Percentiles rank a stretch among this genome's conserved stretches.
These are phyloP conservation scores for Penicillium nordicum DNA, from an alignment of 2,329 filamentous ascomycete genomes.

Conservation along the genomic window DNA sequence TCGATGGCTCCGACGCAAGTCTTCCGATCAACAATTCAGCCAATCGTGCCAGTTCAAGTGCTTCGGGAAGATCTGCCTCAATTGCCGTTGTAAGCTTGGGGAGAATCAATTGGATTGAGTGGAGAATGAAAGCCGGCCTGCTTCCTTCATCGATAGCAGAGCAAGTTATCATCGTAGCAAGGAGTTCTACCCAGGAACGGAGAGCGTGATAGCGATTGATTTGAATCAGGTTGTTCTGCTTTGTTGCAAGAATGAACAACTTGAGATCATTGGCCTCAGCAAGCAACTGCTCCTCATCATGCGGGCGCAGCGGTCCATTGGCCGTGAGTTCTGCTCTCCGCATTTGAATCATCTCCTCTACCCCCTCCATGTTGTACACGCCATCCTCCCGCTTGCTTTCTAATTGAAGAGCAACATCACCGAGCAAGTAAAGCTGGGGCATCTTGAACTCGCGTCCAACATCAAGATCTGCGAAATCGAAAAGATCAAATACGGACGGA, in stretches of 20 bases:
- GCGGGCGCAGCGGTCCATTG: constrained; percentile 45
- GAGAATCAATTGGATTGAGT: constrained; percentile 80
- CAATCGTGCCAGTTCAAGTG: constrained; percentile 73
- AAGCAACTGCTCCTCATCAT: constrained; percentile 42
- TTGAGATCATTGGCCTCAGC: constrained; percentile 40
- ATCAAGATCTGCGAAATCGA: constrained; percentile 78
- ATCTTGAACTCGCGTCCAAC: constrained; percentile 47
- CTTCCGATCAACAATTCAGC: constrained; percentile 60
- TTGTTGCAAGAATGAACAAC: constrained; percentile 40
- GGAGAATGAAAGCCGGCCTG: constrained; percentile 75
- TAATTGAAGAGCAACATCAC: constrained; percentile 63
- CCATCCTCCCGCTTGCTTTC: constrained; percentile 53
- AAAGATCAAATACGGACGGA: constrained; percentile 82
- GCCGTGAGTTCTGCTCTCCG: constrained; percentile 39
- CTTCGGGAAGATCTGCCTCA: constrained; percentile 64
- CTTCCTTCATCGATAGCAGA: constrained; percentile 73
- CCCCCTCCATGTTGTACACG: constrained; percentile 67
- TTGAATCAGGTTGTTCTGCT: constrained; percentile 38
- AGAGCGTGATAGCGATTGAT: constrained; percentile 63
- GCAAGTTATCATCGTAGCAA: constrained; percentile 77
- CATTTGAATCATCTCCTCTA: constrained; percentile 67
- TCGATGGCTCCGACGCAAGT: constrained; percentile 36
- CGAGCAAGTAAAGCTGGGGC: constrained; percentile 59
- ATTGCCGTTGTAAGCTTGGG: constrained; percentile 81
- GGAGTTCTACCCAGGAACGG: constrained; percentile 77